Evolutionary conservation across 257 asterid species (phyloP), one percentile per base, ranked within the genome.

Genomic region (Jacaranda mimosifolia): DNA sequence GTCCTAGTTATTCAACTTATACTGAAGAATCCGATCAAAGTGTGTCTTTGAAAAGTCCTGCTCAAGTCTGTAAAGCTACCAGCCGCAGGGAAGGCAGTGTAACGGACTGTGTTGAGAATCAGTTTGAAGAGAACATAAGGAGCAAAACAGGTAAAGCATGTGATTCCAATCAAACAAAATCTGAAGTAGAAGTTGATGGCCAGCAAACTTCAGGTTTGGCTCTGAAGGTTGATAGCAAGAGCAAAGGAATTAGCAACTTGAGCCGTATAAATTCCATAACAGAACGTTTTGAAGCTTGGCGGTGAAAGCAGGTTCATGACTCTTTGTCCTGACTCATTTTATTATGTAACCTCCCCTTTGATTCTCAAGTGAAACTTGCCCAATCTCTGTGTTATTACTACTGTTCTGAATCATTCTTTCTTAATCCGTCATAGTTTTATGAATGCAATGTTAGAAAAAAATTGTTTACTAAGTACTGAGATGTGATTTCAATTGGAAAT

Each of bases 261-360:
- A 82, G 96, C 83, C 91, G 94, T 74, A 87, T 91, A 73, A 88
- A 89, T 80, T 90, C 97, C 49, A 75, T 85, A 79, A 85, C 90
- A 1, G 93, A 91, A 86, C 74, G 98, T 75, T 86, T 84, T 56
- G 99, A 95, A 83, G 94, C 94, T 3, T 91, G 97, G 98, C 86
- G 96, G 69, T 92, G 84, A 91, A 80, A 68, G 43, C 35, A 9
- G 53, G 45, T 12, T 77, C 70, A 32, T 72, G 65, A 49, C 48
- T 46, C 63, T 7, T 26, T 55, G 62, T 49, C 39, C 63, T 63
- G 40, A 15, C 72, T 26, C 72, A 62, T 79, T 70, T 45, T 81
- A 46, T 75, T 78, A 81, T 45, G 32, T 55, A 63, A 69, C 62
- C 53, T 78, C 66, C 64, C 52, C 63, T 63, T 32, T 40, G 45